phyloP scores from a whole-genome alignment of 495 filamentous ascomycete genomes.

The Xanthoparmelia taractica region DNA sequence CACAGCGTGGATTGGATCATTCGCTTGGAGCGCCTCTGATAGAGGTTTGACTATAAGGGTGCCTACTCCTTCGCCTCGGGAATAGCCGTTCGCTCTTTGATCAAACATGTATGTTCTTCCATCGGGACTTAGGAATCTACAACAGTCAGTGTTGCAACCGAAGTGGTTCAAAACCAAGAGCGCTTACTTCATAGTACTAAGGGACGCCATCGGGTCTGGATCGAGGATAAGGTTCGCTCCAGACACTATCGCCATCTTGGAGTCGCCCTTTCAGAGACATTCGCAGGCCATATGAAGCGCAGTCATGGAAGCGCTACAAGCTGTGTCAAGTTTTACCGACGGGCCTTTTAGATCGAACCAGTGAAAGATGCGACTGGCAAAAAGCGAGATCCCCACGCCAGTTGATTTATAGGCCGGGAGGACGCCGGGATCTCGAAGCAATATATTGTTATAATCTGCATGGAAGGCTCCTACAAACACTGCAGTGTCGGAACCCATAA shows the following conservation, averaged over 20 bases:
- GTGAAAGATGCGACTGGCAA: conserved; percentile 36
- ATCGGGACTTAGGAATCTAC: conserved; percentile 21
- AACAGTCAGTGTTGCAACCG: neutral
- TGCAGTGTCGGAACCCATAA: neutral
- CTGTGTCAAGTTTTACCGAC: conserved; percentile 33
- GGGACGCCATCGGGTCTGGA: conserved; percentile 21
- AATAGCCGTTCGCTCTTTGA: conserved; percentile 37
- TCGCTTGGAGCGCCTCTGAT: conserved; percentile 30
- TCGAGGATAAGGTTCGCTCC: conserved; percentile 31
- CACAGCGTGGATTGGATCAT: conserved; percentile 34
- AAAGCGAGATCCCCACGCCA: conserved; percentile 37
- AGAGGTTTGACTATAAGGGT: conserved; percentile 36
- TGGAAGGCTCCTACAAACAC: neutral
- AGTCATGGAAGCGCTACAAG: conserved; percentile 34
- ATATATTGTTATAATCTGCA: neutral
- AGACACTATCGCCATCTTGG: conserved; percentile 26
- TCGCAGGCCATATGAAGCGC: conserved; percentile 34
- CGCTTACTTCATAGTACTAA: conserved; percentile 12
- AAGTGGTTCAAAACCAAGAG: neutral
- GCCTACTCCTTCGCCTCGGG: conserved; percentile 33
- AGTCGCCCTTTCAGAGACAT: conserved; percentile 28
- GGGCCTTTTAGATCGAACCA: conserved; percentile 34
- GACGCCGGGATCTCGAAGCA: neutral
- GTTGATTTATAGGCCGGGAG: neutral
- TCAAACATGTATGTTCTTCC: conserved; percentile 32